phyloP scores from a whole-genome alignment of 2,329 filamentous ascomycete species.

The Monilinia polystroma region DNA sequence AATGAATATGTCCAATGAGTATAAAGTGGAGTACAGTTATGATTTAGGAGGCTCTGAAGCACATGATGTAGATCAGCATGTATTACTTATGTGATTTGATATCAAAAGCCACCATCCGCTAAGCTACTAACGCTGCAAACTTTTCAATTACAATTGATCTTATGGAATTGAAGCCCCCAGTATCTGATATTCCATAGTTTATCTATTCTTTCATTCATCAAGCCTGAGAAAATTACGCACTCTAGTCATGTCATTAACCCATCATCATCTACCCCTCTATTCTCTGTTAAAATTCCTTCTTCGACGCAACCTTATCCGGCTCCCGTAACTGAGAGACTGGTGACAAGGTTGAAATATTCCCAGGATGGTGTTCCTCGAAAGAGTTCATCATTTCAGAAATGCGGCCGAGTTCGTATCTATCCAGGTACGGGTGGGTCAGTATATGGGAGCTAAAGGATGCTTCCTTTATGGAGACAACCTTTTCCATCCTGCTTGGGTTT shows the following conservation, averaged over 20 bases:
- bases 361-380: constrained; percentile 17
- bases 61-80: neutral
- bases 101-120: neutral
- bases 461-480: constrained; percentile 7
- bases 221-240: neutral
- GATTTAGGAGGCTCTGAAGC: neutral
- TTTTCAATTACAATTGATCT: neutral
- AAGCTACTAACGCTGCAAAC: neutral
- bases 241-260: neutral
- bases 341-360: constrained; percentile 3
- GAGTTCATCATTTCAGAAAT: constrained; percentile 18
- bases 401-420: constrained; percentile 16
- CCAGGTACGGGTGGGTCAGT: neutral
- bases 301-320: neutral
- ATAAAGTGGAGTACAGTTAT: neutral
- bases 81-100: neutral
- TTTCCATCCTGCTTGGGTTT: constrained; percentile 19
- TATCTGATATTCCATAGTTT: neutral
- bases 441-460: neutral
- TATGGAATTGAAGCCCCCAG: neutral
- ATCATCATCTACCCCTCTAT: neutral
- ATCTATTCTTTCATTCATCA: neutral
- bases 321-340: neutral
- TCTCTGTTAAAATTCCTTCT: neutral
- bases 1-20: neutral